These are phyloP conservation scores for bread wheat (Triticum aestivum) DNA, from an alignment of 176 grass and related monocot genomes.

Conservation along the genomic window IWGSC_CS_RefSeq_v2.1 NC_057797.1:622764570-622765069, in stretches of 20 bases:
- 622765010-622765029: too few species aligned
- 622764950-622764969: background rate
- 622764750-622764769: background rate
- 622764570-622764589: background rate
- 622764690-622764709: background rate
- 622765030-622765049: background rate
- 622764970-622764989: background rate
- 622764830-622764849: background rate
- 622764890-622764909: background rate
- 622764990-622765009: background rate
- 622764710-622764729: background rate
- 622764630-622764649: background rate
- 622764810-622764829: background rate
- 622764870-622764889: background rate
- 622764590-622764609: background rate
- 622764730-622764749: background rate
- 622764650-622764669: background rate
- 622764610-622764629: background rate
- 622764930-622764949: background rate
- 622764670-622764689: background rate
- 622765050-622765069: background rate
- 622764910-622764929: background rate
- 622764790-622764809: background rate
- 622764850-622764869: background rate
- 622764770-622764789: background rate